Evolutionary conservation across 2,329 filamentous ascomycete genomes (phyloP), one percentile per base, ranked within the genome.

Genomic region (Nemania serpens): DNA sequence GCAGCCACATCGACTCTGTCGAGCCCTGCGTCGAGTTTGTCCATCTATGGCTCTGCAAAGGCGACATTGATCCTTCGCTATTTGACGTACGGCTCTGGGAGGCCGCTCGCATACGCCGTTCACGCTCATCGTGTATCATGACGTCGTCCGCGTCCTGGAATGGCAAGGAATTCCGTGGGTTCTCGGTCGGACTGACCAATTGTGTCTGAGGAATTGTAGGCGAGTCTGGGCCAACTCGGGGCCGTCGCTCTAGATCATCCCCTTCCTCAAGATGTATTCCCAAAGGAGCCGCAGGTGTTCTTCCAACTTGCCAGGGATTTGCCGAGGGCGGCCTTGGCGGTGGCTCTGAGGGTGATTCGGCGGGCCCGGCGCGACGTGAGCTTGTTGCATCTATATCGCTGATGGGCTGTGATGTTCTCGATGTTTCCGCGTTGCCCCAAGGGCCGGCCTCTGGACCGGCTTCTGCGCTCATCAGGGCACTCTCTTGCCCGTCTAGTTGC

Each of bases 241-340:
- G 63, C 11, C 64, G 69, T 55, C 65, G 68, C 53, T 70, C 70
- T 39, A 58, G 66, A 45, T 52, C 50, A 47, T 66, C 61, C 22
- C 58, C 68, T 25, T 69, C 68, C 36, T 61, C 65, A 48, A 62
- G 37, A 20, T 65, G 62, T n/a, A 65, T 59, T 13, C 25, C 59
- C 54, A 56, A 54, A 12, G 13, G 63, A 57, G 41, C 63, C 60
- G 45, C 57, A 43, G 66, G 71, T 67, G 55, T 58, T 61, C 54
- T 72, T 70, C 68, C 69, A 37, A 75, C 66, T 59, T 80, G 75
- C 79, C 79, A 82, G 6, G 79, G 79, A 54, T 80, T 77, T 11
- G 72, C 61, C 6, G 76, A 78, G 10, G 79, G 78, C 2, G 77
- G 78, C 43, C 67, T 69, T 39, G 71, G 74, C 20, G 71, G 70